Percentiles rank a stretch among this genome's conserved stretches.
Conservation (phyloP, 257 asterid genomes). For the Coffea eugenioides region DNA sequence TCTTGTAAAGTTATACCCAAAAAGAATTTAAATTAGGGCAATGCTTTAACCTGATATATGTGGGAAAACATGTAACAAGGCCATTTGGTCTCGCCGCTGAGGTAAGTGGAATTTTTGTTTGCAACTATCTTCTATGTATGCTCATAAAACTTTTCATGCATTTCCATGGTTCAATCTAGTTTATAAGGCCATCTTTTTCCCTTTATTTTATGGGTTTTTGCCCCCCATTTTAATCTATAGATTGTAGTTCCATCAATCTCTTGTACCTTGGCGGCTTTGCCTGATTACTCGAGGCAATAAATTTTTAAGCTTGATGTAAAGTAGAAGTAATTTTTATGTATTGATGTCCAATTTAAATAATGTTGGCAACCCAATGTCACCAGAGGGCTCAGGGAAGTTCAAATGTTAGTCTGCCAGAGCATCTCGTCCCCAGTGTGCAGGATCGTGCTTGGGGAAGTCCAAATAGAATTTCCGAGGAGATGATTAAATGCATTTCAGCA, state of each 20-base stretch:
- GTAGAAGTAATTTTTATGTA: background rate
- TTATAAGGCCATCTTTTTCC: background rate
- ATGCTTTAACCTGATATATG: background rate
- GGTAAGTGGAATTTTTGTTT: background rate
- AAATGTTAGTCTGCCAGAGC: constrained; percentile 32
- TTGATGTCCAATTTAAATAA: background rate
- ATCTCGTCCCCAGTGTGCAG: constrained; percentile 30
- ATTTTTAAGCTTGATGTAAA: background rate
- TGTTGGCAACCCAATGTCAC: constrained; percentile 7
- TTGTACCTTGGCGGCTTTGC: background rate
- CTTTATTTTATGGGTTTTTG: background rate
- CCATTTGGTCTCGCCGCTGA: background rate
- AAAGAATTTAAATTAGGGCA: background rate
- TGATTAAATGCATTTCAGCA: constrained; percentile 80
- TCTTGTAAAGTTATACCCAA: too few species aligned
- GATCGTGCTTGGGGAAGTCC: constrained; percentile 46
- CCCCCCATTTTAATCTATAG: background rate
- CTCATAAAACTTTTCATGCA: background rate
- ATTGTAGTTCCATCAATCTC: background rate
- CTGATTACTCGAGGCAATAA: background rate
- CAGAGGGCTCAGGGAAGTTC: constrained; percentile 52
- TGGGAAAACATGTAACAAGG: background rate
- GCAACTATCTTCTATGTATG: background rate
- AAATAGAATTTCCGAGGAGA: constrained; percentile 76
- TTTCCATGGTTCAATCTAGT: background rate